Evolutionary conservation across 257 asterid genomes (phyloP).

Genomic region (Solanum dulcamara): DNA sequence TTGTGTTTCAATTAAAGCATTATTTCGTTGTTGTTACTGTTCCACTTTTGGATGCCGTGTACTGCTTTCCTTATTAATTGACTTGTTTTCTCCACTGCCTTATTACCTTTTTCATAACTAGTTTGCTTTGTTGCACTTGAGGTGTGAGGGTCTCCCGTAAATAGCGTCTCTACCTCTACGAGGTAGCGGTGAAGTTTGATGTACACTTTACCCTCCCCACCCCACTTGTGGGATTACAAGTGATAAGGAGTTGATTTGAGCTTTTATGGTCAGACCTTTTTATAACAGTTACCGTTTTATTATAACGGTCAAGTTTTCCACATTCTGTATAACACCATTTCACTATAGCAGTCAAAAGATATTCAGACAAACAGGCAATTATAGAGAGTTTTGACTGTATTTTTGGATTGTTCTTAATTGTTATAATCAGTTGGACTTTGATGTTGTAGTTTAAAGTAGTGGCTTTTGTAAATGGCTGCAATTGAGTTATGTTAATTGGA

Average conservation of each 20-base stretch:
- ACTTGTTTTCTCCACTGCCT: not conserved
- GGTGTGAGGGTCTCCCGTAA: rapidly evolving
- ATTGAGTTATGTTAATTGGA: not conserved
- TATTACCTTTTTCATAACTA: not conserved
- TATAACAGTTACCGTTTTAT: not conserved
- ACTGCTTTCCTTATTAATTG: not conserved
- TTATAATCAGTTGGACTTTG: not conserved
- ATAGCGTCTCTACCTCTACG: not conserved
- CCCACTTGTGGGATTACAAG: not conserved
- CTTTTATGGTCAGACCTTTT: not conserved
- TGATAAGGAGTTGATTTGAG: not conserved
- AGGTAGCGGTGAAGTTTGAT: not conserved
- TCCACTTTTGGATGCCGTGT: not conserved
- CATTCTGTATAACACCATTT: not conserved
- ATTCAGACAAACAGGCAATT: not conserved
- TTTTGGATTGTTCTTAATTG: not conserved
- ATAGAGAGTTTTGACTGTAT: not conserved
- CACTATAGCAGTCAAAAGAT: not conserved
- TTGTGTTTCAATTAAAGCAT: not conserved
- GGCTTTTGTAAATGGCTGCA: not conserved
- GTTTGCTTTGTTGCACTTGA: not conserved
- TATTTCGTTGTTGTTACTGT: not conserved
- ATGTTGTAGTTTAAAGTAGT: not conserved
- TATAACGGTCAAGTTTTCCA: not conserved
- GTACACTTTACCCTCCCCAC: not conserved